Evolutionary conservation across 352 stramenopile genomes (phyloP).

Genomic region (Pythium insidiosum): DNA sequence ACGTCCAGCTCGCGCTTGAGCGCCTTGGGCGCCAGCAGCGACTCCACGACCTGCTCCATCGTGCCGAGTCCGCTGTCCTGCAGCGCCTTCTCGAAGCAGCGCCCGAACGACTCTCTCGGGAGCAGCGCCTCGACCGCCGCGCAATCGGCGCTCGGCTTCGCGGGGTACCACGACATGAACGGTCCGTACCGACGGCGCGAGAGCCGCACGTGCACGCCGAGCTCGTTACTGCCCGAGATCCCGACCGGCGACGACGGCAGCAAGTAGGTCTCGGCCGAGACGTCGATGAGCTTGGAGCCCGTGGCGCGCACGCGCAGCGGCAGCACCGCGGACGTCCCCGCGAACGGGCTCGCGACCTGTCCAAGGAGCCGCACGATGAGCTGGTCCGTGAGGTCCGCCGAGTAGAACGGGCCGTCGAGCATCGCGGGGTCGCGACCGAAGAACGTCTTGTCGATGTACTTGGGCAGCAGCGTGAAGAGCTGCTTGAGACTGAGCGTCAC

Average conservation of each 20-base stretch:
- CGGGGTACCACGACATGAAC: slow-evolving; percentile 22
- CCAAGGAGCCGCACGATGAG: slow-evolving; percentile 30
- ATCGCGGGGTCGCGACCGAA: slow-evolving; percentile 9
- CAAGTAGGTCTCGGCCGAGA: slow-evolving; percentile 25
- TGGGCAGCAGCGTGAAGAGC: slow-evolving; percentile 38
- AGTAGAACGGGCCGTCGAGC: slow-evolving; percentile 24
- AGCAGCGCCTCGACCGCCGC: slow-evolving; percentile 10
- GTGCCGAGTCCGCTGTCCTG: too few relatives aligned
- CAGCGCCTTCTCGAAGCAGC: slow-evolving; percentile 17
- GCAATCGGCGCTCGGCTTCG: slow-evolving; percentile 12
- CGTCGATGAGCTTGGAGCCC: slow-evolving; percentile 30
- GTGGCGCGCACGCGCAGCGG: slow-evolving; percentile 33
- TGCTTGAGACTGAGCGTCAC: slow-evolving; percentile 50
- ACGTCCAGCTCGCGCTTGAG: not conserved
- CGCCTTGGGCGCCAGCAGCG: slow-evolving; percentile 9
- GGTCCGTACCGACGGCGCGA: slow-evolving; percentile 24
- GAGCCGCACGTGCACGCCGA: slow-evolving; percentile 14
- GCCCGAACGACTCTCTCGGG: slow-evolving; percentile 10
- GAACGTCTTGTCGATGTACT: slow-evolving; percentile 12
- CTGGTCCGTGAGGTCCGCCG: slow-evolving; percentile 28
- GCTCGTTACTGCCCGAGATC: slow-evolving; percentile 16
- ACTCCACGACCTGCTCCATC: slow-evolving; percentile 6
- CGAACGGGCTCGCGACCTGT: slow-evolving; percentile 11
- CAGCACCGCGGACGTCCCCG: slow-evolving; percentile 17
- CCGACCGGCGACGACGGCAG: slow-evolving; percentile 10